These are phyloP conservation scores for Trypanosomatidae sp. DNA, from an alignment of 208 protist species.

Conservation along the genomic window DNA sequence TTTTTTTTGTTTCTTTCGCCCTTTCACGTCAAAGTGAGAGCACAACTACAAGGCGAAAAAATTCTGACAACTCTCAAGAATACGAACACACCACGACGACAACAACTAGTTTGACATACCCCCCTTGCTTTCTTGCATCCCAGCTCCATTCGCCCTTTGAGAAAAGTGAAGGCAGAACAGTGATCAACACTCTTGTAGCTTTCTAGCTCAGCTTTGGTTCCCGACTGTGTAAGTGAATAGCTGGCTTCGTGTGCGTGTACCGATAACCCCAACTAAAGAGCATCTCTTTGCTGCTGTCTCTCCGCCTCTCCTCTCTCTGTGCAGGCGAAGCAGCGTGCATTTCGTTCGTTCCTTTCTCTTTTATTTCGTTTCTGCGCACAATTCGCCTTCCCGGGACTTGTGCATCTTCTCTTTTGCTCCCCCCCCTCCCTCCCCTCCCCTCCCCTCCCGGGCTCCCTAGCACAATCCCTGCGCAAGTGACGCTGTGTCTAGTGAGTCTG, in stretches of 20 bases:
- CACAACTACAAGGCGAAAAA: too few species aligned
- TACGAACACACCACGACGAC: too few species aligned
- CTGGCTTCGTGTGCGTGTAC: neutral
- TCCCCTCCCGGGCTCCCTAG: neutral
- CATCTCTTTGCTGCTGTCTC: neutral
- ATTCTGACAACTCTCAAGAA: too few species aligned
- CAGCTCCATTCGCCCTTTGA: neutral
- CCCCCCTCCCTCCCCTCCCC: neutral
- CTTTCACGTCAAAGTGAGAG: too few species aligned
- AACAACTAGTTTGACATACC: too few species aligned
- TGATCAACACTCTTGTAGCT: neutral
- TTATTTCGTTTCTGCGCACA: neutral
- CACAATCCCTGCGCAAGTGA: neutral
- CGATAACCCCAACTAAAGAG: neutral
- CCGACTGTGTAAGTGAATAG: too few species aligned
- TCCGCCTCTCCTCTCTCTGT: neutral
- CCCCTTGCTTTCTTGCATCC: neutral
- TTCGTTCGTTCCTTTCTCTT: neutral
- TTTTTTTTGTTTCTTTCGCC: neutral
- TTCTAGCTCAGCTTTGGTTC: neutral
- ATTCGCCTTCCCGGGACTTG: neutral
- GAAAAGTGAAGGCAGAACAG: neutral
- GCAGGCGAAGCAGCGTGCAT: neutral
- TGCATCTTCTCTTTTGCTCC: neutral
- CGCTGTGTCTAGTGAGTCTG: neutral